These are phyloP conservation scores for Nakataea oryzae DNA, from an alignment of 2,329 filamentous ascomycete genomes.

Conservation along the genomic window DNA sequence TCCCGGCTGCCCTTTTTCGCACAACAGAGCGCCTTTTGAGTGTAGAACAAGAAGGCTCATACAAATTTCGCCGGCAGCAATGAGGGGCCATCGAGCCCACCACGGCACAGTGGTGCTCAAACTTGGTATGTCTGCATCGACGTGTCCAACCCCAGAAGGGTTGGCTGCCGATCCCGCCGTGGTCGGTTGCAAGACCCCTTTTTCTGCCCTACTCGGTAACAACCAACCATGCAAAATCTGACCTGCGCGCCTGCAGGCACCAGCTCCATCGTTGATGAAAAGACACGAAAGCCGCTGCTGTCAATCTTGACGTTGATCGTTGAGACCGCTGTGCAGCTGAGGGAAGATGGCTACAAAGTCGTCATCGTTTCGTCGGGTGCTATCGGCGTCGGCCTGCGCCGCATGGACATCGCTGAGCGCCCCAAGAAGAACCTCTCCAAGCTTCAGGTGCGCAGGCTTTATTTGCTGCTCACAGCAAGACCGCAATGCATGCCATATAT, in stretches of 20 bases:
- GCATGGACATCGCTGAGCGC: conserved; percentile 79
- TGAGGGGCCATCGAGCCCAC: conserved; percentile 52
- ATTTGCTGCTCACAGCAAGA: not conserved
- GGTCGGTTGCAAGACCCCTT: not conserved
- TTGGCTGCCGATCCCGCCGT: not conserved
- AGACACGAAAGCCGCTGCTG: conserved; percentile 83
- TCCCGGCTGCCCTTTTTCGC: not conserved
- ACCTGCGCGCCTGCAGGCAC: conserved; percentile 53
- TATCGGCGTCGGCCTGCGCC: conserved; percentile 83
- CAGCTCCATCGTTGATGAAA: conserved; percentile 97
- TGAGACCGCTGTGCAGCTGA: conserved; percentile 79
- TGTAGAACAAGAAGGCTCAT: not conserved
- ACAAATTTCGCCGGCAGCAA: conserved; percentile 28
- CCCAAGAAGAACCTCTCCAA: conserved; percentile 90
- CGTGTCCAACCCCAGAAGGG: too few relatives aligned
- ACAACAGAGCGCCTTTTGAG: not conserved
- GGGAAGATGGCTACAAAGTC: conserved; percentile 85
- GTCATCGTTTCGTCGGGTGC: conserved; percentile 96
- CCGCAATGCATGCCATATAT: not conserved
- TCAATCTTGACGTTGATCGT: conserved; percentile 88
- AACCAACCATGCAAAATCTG: not conserved
- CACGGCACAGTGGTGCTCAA: conserved; percentile 75
- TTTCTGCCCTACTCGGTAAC: not conserved
- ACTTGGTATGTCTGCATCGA: conserved; percentile 56
- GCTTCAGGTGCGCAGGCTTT: conserved; percentile 52